Evolutionary conservation across 306 rosid genomes (phyloP).

Genomic region (Fragaria ananassa): DNA sequence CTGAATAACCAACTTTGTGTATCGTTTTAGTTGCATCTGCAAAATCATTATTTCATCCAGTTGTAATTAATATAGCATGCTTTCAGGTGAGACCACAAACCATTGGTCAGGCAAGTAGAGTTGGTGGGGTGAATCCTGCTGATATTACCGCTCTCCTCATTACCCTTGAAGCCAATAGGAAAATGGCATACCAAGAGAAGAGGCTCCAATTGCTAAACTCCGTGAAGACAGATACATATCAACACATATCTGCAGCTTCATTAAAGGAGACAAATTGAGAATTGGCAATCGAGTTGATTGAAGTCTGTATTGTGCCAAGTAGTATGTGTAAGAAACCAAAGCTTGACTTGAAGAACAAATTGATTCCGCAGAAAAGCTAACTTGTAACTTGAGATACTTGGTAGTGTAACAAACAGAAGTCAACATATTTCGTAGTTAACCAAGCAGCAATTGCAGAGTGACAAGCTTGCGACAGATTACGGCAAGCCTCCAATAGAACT

Average conservation of each 20-base stretch:
- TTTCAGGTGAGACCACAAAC: constrained; percentile 67
- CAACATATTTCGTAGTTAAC: not conserved
- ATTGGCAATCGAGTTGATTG: not conserved
- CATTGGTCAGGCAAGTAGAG: constrained; percentile 94
- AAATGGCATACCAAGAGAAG: constrained; percentile 61
- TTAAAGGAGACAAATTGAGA: constrained; percentile 40
- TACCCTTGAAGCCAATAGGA: constrained; percentile 70
- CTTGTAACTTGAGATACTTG: not conserved
- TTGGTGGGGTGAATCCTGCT: constrained; percentile 98
- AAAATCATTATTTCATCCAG: not conserved
- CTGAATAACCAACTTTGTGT: not conserved
- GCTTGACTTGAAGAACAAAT: not conserved
- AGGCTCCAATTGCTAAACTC: constrained; percentile 53
- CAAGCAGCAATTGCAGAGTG: not conserved
- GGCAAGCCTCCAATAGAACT: not conserved
- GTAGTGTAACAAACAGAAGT: not conserved
- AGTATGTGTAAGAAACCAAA: not conserved
- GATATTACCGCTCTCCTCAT: constrained; percentile 89
- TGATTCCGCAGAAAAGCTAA: not conserved
- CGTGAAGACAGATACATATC: constrained; percentile 35
- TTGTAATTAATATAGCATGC: not conserved
- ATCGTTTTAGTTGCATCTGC: not conserved
- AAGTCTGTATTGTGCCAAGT: not conserved
- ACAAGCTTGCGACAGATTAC: not conserved
- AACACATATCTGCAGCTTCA: constrained; percentile 41